Conservation (phyloP, 306 rosid genomes). For the Cucurbita maxima region DNA sequence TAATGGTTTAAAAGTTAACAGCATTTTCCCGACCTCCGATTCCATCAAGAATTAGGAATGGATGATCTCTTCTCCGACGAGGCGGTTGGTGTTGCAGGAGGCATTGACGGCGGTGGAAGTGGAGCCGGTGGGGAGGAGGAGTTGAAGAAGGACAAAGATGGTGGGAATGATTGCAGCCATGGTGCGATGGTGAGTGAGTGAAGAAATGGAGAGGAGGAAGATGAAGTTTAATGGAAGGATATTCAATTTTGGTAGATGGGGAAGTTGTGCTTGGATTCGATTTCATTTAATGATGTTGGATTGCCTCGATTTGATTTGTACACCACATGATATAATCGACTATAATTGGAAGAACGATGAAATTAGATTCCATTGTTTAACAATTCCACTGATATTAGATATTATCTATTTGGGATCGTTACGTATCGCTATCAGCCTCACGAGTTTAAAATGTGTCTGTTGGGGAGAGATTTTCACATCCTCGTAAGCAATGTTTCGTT, state of each 20-base stretch:
- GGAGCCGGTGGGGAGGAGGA: not conserved
- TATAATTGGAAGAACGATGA: too few relatives aligned
- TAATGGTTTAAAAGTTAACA: not conserved
- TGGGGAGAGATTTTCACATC: too few relatives aligned
- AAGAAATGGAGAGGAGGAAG: not conserved
- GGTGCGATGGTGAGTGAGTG: not conserved
- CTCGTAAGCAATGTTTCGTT: too few relatives aligned
- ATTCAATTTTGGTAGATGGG: not conserved
- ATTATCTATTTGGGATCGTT: too few relatives aligned
- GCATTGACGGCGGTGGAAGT: not conserved
- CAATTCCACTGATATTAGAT: too few relatives aligned
- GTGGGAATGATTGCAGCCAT: too few relatives aligned
- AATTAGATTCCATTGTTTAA: too few relatives aligned
- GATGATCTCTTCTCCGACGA: not conserved
- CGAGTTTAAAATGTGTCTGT: too few relatives aligned
- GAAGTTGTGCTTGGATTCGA: not conserved
- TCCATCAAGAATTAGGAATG: not conserved
- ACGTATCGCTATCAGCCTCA: too few relatives aligned
- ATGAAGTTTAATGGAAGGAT: not conserved
- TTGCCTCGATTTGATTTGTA: not conserved
- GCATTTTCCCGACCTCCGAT: not conserved
- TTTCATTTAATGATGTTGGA: not conserved
- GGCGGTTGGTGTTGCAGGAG: not conserved
- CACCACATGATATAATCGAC: too few relatives aligned
- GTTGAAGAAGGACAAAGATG: not conserved